Base-by-base conservation (phyloP, 305 asterid species). In the Ilex paraguariensis region DNA sequence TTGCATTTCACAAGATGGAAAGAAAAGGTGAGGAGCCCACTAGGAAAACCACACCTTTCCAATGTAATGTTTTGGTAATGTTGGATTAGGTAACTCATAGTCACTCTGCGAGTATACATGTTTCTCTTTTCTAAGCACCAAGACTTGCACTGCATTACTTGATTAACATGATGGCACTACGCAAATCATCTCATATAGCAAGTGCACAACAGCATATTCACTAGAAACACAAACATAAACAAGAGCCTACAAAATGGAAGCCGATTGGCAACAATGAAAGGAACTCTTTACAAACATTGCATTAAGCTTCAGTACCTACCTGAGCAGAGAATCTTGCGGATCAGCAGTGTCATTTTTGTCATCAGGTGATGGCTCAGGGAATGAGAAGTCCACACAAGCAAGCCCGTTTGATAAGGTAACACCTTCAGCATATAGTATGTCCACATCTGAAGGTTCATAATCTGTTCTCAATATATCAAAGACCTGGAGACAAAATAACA, bases 381-480 rank as follows among this genome's bases (percentile, higher is more conserved):
- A 88, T 17, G 91, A 85, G 68, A 94, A 94, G 56, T 94, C 97
- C 56, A 88, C 82, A 61, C 94, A 90, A 6, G 97, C 81, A 66
- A 94, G 97, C 61, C 98, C 99, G 71, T 91, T 94, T 66, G 91
- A 84, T 61, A 98, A 90, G 61, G 96, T 88, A 75, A 91, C 93
- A 69, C 84, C 93, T 78, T 91, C 98, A 14, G 99, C 98, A 66
- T 86, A 86, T 60, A 94, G 91, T 67, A 94, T 85, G 70, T 94
- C 99, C 71, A 88, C 70, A 65, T 91, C 95, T 66, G 95, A 83
- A 49, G 98, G 98, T 72, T 67, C 82, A 70, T 94, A 94, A 66
- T 91, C 99, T 7, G 82, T 84, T 67, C 87, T 85, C 82, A 91
- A 77, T 77, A 94, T 85, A 69, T 91, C 96, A 73, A 82, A 93